Base-by-base conservation (phyloP, 2,329 filamentous ascomycete species). In the Phialophora chinensis region DNA sequence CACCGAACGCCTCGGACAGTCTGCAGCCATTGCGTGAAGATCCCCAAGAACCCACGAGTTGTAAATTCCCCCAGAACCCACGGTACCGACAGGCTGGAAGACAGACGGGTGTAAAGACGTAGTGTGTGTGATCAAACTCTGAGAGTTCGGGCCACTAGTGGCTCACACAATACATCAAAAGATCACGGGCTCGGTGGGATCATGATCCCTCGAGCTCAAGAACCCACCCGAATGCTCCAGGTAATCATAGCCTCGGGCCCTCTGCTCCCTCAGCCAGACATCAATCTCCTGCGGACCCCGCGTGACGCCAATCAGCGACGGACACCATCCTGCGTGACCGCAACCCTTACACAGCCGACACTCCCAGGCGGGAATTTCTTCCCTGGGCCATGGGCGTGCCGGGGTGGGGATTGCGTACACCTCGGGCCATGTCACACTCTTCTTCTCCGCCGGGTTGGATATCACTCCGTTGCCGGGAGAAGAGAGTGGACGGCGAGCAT, bases 211-310 rank as follows among this genome's bases (percentile, higher is more conserved):
- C 20, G 20, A 23, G 25, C 64, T 52, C n/a, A 62, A 58, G 31
- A 59, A 33, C 49, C 64, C 61, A 14, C 60, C 61, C 31, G 67
- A 63, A 23, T 47, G 50, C 52, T 59, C 55, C 63, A 69, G 44
- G 49, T 69, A 66, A 47, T 66, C 64, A 50, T 69, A 35, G 10
- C 67, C 67, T 23, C 44, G 44, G 20, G 38, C 47, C 17, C n/a
- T 42, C 57, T 69, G 67, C 31, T 62, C 57, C 27, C 55, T n/a
- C 29, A 66, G 35, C 67, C 67, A 69, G 25, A 47, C 63, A n/a
- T 62, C 38, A 31, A 44, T 49, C 5, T 17, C 29, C n/a, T 56
- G 38, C 35, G 54, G 23, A 31, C 49, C 50, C 50, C 17, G 7
- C 27, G 33, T 44, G 20, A 44, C 55, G 11, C 33, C 47, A 4